Evolutionary conservation across 352 stramenopile species (phyloP).

Genomic region (Blastocystis sp.): DNA sequence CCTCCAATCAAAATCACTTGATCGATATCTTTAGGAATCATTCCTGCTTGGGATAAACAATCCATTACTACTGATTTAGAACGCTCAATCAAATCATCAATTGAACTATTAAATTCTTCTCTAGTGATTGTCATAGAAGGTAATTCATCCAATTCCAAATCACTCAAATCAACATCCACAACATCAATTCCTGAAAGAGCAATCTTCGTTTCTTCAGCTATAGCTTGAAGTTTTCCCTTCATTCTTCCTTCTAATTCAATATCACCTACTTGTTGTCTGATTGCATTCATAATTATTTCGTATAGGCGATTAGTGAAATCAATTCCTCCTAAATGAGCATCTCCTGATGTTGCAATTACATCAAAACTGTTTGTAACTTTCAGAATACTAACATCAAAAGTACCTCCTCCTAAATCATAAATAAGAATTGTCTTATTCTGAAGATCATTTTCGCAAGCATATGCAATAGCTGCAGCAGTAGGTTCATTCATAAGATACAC

Average conservation of each 20-base stretch:
- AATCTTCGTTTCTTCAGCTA: constrained; percentile 95
- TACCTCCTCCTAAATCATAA: constrained; percentile 94
- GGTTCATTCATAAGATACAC: constrained; percentile 92
- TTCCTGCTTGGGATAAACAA: background rate
- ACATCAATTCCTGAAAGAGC: constrained; percentile 78
- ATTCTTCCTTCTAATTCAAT: constrained; percentile 72
- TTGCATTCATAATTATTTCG: constrained; percentile 98
- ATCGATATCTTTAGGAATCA: background rate
- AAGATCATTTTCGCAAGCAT: constrained; percentile 92
- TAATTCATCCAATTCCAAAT: background rate
- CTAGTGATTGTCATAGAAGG: background rate
- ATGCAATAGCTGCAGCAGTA: constrained; percentile 92
- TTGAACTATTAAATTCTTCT: background rate
- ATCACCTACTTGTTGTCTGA: constrained; percentile 91
- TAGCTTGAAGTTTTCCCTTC: constrained; percentile 86
- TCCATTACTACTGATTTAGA: background rate
- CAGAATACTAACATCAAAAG: constrained; percentile 90
- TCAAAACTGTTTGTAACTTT: constrained; percentile 69
- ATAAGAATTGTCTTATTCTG: constrained; percentile 90
- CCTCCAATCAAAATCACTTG: constrained; percentile 4
- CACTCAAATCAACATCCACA: background rate
- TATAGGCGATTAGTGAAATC: constrained; percentile 80
- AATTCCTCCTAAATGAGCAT: constrained; percentile 27
- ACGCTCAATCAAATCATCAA: background rate
- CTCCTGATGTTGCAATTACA: background rate